These are phyloP conservation scores for Boletus sp. DNA, from an alignment of 768 basidiomycete species.

Conservation along the genomic window DNA sequence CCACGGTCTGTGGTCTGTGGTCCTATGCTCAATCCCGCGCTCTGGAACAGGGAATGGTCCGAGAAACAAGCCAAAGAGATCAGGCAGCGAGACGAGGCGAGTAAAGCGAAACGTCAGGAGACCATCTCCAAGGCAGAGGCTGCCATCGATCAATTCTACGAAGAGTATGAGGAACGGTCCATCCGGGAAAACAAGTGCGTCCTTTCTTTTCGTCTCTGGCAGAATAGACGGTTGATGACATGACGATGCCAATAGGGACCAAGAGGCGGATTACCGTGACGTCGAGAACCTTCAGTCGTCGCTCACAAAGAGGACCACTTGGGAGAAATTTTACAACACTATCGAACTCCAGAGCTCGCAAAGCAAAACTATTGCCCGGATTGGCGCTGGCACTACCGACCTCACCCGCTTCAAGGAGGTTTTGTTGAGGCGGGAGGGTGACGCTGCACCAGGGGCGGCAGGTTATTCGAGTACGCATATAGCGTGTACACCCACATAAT, in stretches of 20 bases:
- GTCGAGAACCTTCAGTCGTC: conserved; percentile 68
- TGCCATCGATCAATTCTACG: conserved; percentile 88
- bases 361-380: conserved; percentile 90
- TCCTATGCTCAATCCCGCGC: no score
- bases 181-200: conserved; percentile 93
- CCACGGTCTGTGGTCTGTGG: no score
- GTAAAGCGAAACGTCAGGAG: conserved; percentile 75
- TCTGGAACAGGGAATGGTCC: conserved; percentile 72
- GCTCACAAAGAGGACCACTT: conserved; percentile 88
- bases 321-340: conserved; percentile 87
- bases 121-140: conserved; percentile 82
- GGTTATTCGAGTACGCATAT: conserved; percentile 63
- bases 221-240: neutral
- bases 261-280: conserved; percentile 81
- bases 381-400: conserved; percentile 86
- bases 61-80: conserved; percentile 85
- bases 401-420: conserved; percentile 91
- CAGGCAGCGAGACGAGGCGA: conserved; percentile 74
- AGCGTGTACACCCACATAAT: conserved; percentile 6
- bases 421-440: conserved; percentile 85
- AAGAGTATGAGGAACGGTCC: conserved; percentile 83
- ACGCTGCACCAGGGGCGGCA: conserved; percentile 86
- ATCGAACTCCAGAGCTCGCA: conserved; percentile 94
- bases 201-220: neutral
- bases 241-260: conserved; percentile 56